Percentiles rank a stretch among this genome's conserved stretches.
Evolutionary conservation across 31 red algal species (phyloP).

Genomic region (Odonthalia washingtoniensis): DNA sequence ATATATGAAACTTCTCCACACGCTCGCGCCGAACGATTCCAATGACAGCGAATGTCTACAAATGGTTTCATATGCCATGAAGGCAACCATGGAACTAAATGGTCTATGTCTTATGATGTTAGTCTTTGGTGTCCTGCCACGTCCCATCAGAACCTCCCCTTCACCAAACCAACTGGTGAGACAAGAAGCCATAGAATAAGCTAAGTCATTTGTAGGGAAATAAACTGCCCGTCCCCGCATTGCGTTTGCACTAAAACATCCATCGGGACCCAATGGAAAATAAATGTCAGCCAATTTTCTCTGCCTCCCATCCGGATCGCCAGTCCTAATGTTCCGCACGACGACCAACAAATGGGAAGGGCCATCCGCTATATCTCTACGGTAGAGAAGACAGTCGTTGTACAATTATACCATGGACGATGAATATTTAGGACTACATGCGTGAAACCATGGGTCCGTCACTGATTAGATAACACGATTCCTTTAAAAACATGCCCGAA

Average conservation of each 20-base stretch:
- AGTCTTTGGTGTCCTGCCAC: conserved; percentile 26
- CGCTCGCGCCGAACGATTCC: too few relatives aligned
- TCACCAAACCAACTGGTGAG: conserved; percentile 15
- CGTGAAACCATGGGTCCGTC: conserved; percentile 28
- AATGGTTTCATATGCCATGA: conserved; percentile 6
- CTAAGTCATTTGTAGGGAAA: conserved; percentile 30
- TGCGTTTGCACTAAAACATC: conserved; percentile 30
- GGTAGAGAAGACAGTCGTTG: not conserved
- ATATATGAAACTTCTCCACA: too few relatives aligned
- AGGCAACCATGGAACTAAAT: conserved; percentile 30
- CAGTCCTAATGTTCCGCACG: conserved; percentile 23
- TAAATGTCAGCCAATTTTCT: conserved; percentile 1
- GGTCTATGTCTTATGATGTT: conserved; percentile 50
- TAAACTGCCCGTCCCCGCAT: not conserved
- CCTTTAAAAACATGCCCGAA: too few relatives aligned
- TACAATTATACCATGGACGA: not conserved
- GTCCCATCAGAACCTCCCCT: not conserved
- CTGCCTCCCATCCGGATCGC: conserved; percentile 6
- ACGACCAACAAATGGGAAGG: conserved; percentile 26
- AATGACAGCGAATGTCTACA: too few relatives aligned
- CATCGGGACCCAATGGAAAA: not conserved
- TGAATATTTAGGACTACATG: too few relatives aligned
- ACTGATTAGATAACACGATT: too few relatives aligned
- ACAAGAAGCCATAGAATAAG: not conserved
- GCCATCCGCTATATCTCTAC: not conserved